Base-by-base conservation (phyloP, 345 rosid genomes). In the Triadica sebifera region DNA sequence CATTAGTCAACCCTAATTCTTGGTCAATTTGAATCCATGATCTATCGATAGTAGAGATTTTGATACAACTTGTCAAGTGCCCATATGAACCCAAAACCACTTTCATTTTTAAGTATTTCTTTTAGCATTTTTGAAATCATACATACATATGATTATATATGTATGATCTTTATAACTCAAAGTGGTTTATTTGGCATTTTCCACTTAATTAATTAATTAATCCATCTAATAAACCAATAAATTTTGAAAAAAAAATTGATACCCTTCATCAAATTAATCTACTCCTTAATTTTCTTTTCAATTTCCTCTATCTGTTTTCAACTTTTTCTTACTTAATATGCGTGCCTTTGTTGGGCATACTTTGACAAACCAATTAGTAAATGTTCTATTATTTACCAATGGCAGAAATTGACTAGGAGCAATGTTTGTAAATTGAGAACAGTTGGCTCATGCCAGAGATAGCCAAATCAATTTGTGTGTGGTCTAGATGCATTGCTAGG, bases 31-130 rank as follows among this genome's bases (percentile, higher is more conserved):
- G 61, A 51, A 52, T 20, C n/a, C 74, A 62, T 38, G 39, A 37
- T 61, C 74, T 17, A 34, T 69, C 45, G 53, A 69, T 69, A 19
- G 45, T 39, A 11, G 69, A 69, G 51, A 69, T 61, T 47, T 39
- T 22, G 38, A 24, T 61, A 9, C 74, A 57, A 75, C 74, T 51
- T 75, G 74, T 29, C 59, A 19, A 67, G 20, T 58, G 65, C 37
- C 17, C 72, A 12, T 19, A n/a, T n/a, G 13, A 41, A n/a, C 43
- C 7, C 62, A 56, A 9, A 2, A 29, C 2, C 16, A 15, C 20
- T 20, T 13, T 13, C 13, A 10, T 5, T 69, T 53, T 37, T 8
- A 7, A 17, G 6, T 53, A 37, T 39, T 43, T 43, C 10, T 55
- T 46, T 19, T 10, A 46, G 20, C 39, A n/a, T 53, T 5, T n/a